Evolutionary conservation across 495 filamentous ascomycete species (phyloP).

Genomic region (Alectoria sarmentosa): DNA sequence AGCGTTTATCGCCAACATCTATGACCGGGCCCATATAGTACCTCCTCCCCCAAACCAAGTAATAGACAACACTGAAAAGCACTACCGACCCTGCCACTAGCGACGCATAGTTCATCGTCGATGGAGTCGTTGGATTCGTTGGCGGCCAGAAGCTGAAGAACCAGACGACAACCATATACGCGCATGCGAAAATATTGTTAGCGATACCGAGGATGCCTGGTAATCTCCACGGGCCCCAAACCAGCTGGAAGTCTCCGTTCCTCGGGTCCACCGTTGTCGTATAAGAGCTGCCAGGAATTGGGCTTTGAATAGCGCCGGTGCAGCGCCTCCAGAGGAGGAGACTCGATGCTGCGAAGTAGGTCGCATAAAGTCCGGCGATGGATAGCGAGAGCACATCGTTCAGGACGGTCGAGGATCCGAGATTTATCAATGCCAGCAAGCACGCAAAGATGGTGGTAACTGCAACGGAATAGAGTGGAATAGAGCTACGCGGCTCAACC

Average conservation of each 20-base stretch:
- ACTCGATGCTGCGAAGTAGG: conserved; percentile 32
- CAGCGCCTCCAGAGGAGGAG: conserved; percentile 16
- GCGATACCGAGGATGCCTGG: conserved; percentile 21
- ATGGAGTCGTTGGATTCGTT: conserved; percentile 24
- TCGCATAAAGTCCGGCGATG: conserved; percentile 29
- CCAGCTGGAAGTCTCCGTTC: conserved; percentile 21
- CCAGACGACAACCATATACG: conserved; percentile 28
- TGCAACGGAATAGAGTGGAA: conserved; percentile 45
- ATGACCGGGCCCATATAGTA: conserved; percentile 8
- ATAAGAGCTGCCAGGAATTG: neutral
- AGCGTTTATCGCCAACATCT: too few species aligned
- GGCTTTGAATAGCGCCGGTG: neutral
- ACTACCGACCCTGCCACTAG: conserved; percentile 28
- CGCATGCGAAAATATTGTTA: conserved; percentile 28
- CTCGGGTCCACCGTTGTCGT: conserved; percentile 20
- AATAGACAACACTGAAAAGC: conserved; percentile 12
- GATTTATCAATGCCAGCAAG: conserved; percentile 38
- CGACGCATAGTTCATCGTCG: conserved; percentile 32
- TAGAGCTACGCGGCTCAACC: conserved; percentile 27
- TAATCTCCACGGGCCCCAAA: conserved; percentile 27
- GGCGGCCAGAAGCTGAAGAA: conserved; percentile 31
- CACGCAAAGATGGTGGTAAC: conserved; percentile 38
- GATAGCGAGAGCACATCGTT: conserved; percentile 41
- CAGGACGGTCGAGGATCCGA: conserved; percentile 42
- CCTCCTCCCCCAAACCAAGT: conserved; percentile 2